Evolutionary conservation across 345 rosid species (phyloP).

Genomic region (Mercurialis annua): DNA sequence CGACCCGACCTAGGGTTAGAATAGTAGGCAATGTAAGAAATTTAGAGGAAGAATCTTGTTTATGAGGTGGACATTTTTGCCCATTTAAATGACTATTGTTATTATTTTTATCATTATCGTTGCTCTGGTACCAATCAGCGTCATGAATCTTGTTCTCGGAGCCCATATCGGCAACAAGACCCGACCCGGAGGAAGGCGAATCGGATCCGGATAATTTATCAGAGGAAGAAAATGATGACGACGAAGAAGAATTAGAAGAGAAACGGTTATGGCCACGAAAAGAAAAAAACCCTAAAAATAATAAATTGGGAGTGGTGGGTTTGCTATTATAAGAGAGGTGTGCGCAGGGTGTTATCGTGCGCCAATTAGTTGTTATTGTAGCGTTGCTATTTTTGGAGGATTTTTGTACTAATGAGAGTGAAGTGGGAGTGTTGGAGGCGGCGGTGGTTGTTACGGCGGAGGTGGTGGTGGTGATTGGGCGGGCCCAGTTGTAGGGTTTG

Average conservation of each 20-base stretch:
- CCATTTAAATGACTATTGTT: slow-evolving; percentile 1
- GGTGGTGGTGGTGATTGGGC: not conserved
- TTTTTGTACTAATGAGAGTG: not conserved
- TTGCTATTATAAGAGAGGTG: not conserved
- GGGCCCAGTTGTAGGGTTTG: slow-evolving; percentile 15
- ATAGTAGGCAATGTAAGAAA: slow-evolving; percentile 87
- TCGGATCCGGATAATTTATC: slow-evolving; percentile 19
- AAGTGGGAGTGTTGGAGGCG: not conserved
- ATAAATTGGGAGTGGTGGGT: not conserved
- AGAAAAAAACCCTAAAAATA: slow-evolving; percentile 20
- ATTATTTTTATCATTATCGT: slow-evolving; percentile 6
- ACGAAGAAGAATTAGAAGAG: not conserved
- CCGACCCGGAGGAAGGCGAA: slow-evolving; percentile 18
- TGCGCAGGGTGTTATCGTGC: slow-evolving; percentile 23
- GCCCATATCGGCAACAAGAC: slow-evolving; percentile 46
- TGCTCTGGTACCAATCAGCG: slow-evolving; percentile 21
- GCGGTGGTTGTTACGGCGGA: not conserved
- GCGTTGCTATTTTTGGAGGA: not conserved
- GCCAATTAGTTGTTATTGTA: slow-evolving; percentile 11
- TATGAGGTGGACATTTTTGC: slow-evolving; percentile 18
- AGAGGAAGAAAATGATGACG: not conserved
- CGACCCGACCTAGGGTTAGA: slow-evolving; percentile 92
- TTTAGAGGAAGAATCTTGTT: slow-evolving; percentile 39
- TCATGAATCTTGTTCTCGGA: slow-evolving; percentile 40
- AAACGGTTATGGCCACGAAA: slow-evolving; percentile 1